A percentile compares a stretch with the other conserved stretches of the same genome.
Conservation (phyloP, 805 yeast genomes). For the Yamadazyma philogaea region DNA sequence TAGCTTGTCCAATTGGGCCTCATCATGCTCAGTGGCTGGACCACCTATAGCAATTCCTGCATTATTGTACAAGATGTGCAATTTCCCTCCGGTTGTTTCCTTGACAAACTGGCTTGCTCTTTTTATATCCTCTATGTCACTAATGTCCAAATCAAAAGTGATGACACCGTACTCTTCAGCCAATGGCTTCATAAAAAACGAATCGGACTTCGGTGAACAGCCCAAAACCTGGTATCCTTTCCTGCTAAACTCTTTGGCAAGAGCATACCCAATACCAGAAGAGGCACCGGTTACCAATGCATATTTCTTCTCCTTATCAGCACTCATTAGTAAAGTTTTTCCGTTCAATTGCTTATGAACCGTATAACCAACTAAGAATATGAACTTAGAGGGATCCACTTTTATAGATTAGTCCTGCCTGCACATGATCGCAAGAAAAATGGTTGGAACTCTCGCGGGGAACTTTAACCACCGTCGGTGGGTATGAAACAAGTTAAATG, state of each 20-base stretch:
- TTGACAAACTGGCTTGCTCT: constrained; percentile 21
- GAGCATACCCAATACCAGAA: constrained; percentile 47
- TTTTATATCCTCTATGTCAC: constrained; percentile 26
- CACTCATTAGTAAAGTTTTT: no score
- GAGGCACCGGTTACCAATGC: constrained; percentile 55
- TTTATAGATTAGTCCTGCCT: neutral
- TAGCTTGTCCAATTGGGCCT: constrained; percentile 17
- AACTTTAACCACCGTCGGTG: neutral
- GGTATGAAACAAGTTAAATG: no score
- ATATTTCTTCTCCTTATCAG: no score
- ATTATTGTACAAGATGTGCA: constrained; percentile 41
- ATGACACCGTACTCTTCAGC: constrained; percentile 23
- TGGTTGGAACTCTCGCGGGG: neutral
- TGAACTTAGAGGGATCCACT: neutral
- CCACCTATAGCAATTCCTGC: constrained; percentile 32
- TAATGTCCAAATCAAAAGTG: constrained; percentile 34
- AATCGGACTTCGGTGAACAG: constrained; percentile 27
- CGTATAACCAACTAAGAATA: neutral
- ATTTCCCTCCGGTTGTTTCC: constrained; percentile 26
- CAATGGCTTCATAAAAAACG: constrained; percentile 24
- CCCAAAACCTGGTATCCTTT: constrained; percentile 41
- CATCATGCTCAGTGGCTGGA: constrained; percentile 32
- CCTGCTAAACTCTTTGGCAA: constrained; percentile 40
- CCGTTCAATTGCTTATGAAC: neutral
- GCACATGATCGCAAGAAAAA: constrained; percentile 1